Conservation (phyloP, 495 filamentous ascomycete genomes). For the Lichenothelia convexa region DNA sequence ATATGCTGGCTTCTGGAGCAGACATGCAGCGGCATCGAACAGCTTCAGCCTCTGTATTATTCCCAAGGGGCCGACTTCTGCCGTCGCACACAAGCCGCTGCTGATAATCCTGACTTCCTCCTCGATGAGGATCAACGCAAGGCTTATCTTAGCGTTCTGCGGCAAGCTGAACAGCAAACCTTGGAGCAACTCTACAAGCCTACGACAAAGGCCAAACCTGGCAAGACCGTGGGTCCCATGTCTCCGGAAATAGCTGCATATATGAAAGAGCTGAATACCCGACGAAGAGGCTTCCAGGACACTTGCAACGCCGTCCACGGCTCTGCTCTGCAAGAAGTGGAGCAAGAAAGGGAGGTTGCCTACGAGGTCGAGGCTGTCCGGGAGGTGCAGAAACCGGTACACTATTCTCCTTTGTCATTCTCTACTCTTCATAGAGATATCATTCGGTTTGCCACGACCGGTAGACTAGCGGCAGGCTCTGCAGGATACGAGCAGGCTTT, state of each 20-base stretch:
- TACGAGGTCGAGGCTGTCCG: slow-evolving; percentile 32
- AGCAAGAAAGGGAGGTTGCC: slow-evolving; percentile 31
- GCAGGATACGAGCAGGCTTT: slow-evolving; percentile 18
- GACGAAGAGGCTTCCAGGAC: slow-evolving; percentile 14
- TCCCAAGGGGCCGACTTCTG: slow-evolving; percentile 41
- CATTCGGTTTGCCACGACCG: slow-evolving; percentile 21
- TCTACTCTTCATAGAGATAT: slow-evolving; percentile 22
- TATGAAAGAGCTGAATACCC: slow-evolving; percentile 15
- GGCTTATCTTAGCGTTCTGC: slow-evolving; percentile 22
- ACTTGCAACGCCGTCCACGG: slow-evolving; percentile 17
- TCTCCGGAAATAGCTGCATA: slow-evolving; percentile 10
- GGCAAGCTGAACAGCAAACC: slow-evolving; percentile 25
- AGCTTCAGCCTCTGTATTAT: slow-evolving; percentile 35
- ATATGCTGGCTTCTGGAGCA: slow-evolving; percentile 42
- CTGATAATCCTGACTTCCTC: slow-evolving; percentile 17
- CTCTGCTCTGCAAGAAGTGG: slow-evolving; percentile 33
- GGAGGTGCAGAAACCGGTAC: slow-evolving; percentile 23
- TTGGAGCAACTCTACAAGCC: slow-evolving; percentile 28
- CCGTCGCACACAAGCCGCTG: slow-evolving; percentile 18
- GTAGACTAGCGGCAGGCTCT: slow-evolving; percentile 14
- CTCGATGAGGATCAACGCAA: slow-evolving; percentile 14
- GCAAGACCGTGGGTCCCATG: neutral
- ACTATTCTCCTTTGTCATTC: slow-evolving; percentile 16
- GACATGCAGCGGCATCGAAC: slow-evolving; percentile 36
- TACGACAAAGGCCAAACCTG: slow-evolving; percentile 5